Conservation (phyloP, 2,329 filamentous ascomycete species). For the Fusarium algeriense region DNA sequence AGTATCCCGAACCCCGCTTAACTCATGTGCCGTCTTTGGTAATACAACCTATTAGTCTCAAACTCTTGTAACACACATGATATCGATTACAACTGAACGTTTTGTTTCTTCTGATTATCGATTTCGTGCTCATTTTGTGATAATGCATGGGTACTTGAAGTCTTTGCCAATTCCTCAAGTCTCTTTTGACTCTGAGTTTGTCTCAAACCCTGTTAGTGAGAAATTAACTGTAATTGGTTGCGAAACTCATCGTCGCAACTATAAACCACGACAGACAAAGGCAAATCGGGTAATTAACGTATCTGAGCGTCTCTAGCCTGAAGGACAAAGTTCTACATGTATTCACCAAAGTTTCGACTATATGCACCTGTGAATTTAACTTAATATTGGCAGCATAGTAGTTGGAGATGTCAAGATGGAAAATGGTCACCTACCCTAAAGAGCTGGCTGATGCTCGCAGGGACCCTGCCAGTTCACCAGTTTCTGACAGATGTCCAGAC, state of each 20-base stretch:
- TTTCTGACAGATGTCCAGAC: neutral
- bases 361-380: neutral
- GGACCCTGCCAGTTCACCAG: neutral
- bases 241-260: neutral
- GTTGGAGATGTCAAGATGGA: neutral
- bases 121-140: neutral
- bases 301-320: neutral
- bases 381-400: neutral
- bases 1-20: slow-evolving; percentile 19
- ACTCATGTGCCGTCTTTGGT: neutral
- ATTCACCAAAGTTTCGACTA: neutral
- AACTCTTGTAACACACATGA: no score
- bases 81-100: no score
- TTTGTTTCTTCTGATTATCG: neutral
- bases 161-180: neutral
- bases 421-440: neutral
- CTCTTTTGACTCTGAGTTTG: neutral
- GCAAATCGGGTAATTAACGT: slow-evolving; percentile 1
- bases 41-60: neutral
- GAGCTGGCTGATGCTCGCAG: neutral
- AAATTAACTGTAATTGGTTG: neutral
- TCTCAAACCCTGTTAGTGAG: neutral
- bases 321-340: neutral
- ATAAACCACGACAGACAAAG: neutral
- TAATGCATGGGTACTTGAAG: neutral